A percentile compares a stretch with the other conserved stretches of the same genome.
Evolutionary conservation across 768 basidiomycete species (phyloP).

Genomic region (Chlorophyllum brunneum): DNA sequence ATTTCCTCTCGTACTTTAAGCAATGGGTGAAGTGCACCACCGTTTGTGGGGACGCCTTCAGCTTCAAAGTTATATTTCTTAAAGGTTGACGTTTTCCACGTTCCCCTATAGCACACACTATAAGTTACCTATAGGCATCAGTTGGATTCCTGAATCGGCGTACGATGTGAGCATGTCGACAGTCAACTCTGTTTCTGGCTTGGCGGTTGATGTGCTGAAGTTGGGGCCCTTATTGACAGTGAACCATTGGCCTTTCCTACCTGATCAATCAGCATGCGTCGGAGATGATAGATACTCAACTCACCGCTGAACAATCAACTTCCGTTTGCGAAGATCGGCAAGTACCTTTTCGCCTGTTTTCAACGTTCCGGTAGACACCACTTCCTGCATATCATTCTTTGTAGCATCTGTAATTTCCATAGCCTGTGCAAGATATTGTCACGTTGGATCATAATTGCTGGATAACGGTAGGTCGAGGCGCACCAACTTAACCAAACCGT

Average conservation of each 20-base stretch:
- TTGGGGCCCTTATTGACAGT: conserved; percentile 77
- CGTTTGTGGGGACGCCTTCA: conserved; percentile 83
- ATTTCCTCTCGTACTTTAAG: conserved; percentile 98
- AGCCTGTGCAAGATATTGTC: conserved; percentile 37
- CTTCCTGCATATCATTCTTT: conserved; percentile 66
- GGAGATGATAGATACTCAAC: neutral
- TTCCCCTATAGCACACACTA: conserved; percentile 51
- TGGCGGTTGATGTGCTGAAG: conserved; percentile 88
- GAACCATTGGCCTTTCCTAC: conserved; percentile 95
- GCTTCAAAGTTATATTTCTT: conserved; percentile 99
- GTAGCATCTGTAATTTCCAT: conserved; percentile 70
- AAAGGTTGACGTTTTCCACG: conserved; percentile 91
- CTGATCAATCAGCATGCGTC: conserved; percentile 8
- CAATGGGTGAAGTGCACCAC: conserved; percentile 92
- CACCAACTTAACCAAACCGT: conserved; percentile 83
- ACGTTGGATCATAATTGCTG: conserved; percentile 8
- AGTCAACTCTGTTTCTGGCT: conserved; percentile 95
- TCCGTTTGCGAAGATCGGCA: conserved; percentile 88
- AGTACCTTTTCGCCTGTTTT: conserved; percentile 76
- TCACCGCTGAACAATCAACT: conserved; percentile 81
- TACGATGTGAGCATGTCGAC: conserved; percentile 93
- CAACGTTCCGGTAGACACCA: conserved; percentile 70
- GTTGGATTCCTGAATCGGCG: conserved; percentile 23
- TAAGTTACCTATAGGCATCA: conserved; percentile 8
- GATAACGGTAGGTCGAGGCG: conserved; percentile 4